Percentiles rank a stretch among this genome's conserved stretches.
Conservation (phyloP, 495 filamentous ascomycete genomes). For the Penicillium canescens region DNA sequence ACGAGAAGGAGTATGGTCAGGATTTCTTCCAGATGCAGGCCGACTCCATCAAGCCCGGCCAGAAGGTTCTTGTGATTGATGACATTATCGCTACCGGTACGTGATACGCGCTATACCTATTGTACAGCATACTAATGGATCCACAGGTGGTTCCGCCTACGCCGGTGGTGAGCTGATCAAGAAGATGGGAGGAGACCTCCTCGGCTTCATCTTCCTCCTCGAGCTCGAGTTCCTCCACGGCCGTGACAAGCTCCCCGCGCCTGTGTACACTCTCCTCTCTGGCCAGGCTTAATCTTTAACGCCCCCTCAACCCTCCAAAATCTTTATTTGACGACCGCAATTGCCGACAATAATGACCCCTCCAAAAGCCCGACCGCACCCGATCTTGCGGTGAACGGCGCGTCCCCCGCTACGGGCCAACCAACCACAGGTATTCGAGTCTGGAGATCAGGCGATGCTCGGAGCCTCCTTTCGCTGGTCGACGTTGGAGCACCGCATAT, state of each 20-base stretch:
- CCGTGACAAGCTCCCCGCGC: conserved; percentile 81
- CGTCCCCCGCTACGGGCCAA: not conserved
- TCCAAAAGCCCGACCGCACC: conserved; percentile 3
- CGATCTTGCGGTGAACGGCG: conserved; percentile 8
- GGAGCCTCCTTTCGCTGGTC: conserved; percentile 8
- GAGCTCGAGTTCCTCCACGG: conserved; percentile 95
- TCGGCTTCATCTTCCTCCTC: conserved; percentile 93
- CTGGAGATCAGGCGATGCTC: not conserved
- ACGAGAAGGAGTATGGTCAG: conserved; percentile 94
- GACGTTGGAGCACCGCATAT: conserved; percentile 4
- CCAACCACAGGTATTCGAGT: not conserved
- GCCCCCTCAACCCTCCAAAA: not conserved
- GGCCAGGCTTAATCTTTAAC: conserved; percentile 45
- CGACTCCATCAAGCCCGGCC: conserved; percentile 79
- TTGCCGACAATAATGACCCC: conserved; percentile 8
- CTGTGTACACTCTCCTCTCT: conserved; percentile 79
- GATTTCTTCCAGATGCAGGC: conserved; percentile 96
- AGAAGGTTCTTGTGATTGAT: conserved; percentile 90
- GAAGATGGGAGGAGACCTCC: conserved; percentile 77
- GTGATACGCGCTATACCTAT: conserved; percentile 16
- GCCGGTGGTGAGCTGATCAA: conserved; percentile 84
- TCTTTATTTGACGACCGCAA: conserved; percentile 5
- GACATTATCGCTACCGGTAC: conserved; percentile 98
- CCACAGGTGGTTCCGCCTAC: conserved; percentile 81
- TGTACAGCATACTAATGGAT: not conserved